These are phyloP conservation scores for Calonectria hongkongensis DNA, from an alignment of 2,329 filamentous ascomycete species.

Conservation along the genomic window DNA sequence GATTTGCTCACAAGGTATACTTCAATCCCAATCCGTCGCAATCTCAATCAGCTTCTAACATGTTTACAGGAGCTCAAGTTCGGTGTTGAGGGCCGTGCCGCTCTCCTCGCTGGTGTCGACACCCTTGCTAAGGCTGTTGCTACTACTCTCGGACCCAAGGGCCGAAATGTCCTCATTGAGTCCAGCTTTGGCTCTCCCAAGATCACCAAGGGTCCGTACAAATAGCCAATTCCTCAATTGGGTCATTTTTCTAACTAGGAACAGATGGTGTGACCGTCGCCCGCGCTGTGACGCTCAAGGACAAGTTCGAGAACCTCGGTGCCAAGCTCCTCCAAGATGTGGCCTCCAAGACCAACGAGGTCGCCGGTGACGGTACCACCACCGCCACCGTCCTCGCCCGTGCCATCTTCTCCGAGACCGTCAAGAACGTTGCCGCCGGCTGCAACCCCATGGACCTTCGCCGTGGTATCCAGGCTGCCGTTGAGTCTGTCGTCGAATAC, in stretches of 20 bases:
- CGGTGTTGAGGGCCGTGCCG: slow-evolving; percentile 92
- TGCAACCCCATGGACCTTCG: slow-evolving; percentile 99
- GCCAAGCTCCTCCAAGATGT: slow-evolving; percentile 98
- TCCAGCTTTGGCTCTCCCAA: slow-evolving; percentile 99
- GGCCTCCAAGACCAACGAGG: slow-evolving; percentile 99
- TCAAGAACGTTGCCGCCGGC: slow-evolving; percentile 99
- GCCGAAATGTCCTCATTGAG: slow-evolving; percentile 98
- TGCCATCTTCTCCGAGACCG: slow-evolving; percentile 99
- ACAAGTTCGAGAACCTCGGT: slow-evolving; percentile 99
- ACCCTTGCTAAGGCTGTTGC: slow-evolving; percentile 97
- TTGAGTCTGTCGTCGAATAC: slow-evolving; percentile 95
- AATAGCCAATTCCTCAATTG: not conserved
- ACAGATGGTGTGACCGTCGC: slow-evolving; percentile 91
- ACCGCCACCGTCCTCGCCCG: slow-evolving; percentile 97
- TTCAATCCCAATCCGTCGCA: slow-evolving; percentile 43
- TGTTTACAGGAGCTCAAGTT: slow-evolving; percentile 92
- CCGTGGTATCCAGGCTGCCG: slow-evolving; percentile 96
- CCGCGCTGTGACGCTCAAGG: slow-evolving; percentile 92
- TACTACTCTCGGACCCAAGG: slow-evolving; percentile 97
- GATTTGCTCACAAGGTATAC: slow-evolving; percentile 96
- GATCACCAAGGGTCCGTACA: slow-evolving; percentile 93
- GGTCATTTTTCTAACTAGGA: slow-evolving; percentile 41
- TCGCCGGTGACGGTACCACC: slow-evolving; percentile 98
- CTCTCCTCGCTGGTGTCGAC: slow-evolving; percentile 94
- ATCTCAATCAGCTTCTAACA: slow-evolving; percentile 53